Conservation (phyloP, 345 rosid species). For the Lepidium africanum region DNA sequence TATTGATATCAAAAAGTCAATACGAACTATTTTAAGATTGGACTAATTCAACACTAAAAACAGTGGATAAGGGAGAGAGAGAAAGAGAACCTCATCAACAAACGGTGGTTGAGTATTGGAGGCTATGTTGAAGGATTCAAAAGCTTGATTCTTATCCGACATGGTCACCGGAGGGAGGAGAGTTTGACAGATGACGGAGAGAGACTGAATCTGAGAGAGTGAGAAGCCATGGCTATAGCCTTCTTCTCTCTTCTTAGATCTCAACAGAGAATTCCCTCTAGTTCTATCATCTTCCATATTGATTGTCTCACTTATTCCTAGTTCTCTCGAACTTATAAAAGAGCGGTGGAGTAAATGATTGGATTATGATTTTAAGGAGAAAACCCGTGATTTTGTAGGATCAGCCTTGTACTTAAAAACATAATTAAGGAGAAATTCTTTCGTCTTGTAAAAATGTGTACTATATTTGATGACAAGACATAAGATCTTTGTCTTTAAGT, state of each 20-base stretch:
- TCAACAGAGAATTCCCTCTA: conserved; percentile 47
- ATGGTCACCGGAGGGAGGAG: conserved; percentile 32
- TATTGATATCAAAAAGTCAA: too few relatives aligned
- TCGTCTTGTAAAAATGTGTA: background rate
- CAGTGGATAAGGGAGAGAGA: background rate
- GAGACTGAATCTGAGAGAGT: conserved; percentile 48
- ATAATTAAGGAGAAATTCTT: too few relatives aligned
- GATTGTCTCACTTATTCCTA: background rate
- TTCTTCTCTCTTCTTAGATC: conserved; percentile 30
- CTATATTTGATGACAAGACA: background rate
- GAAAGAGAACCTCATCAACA: conserved; percentile 50
- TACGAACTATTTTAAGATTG: background rate
- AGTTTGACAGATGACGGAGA: conserved; percentile 52
- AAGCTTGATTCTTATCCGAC: background rate
- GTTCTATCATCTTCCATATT: conserved; percentile 9
- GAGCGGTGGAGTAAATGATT: background rate
- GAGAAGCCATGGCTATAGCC: conserved; percentile 62
- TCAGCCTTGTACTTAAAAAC: background rate
- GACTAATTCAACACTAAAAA: background rate
- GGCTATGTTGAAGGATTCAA: conserved; percentile 34
- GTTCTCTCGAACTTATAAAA: background rate
- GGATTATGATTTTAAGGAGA: background rate
- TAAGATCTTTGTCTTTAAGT: background rate
- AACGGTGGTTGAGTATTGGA: conserved; percentile 55
- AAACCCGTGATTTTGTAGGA: background rate